These are phyloP conservation scores for Ceratobasidium sp. DNA, from an alignment of 1,284 basidiomycete species.

Conservation along the genomic window DNA sequence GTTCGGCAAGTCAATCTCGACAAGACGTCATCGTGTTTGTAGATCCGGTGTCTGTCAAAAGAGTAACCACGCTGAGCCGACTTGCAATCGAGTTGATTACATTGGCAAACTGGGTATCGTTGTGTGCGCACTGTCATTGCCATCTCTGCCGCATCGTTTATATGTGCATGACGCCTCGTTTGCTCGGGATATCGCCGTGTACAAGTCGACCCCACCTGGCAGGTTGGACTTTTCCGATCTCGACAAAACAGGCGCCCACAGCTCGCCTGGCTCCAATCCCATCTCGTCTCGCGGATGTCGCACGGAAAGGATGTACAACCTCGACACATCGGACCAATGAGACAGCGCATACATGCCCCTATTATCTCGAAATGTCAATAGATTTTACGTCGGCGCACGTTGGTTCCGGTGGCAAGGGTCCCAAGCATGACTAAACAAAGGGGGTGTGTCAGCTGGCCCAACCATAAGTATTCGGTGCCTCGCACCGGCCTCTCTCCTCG, in stretches of 20 bases:
- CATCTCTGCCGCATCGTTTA: not conserved
- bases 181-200: not conserved
- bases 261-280: not conserved
- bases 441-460: conserved; percentile 1
- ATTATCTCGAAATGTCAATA: not conserved
- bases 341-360: not conserved
- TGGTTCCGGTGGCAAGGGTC: conserved; percentile 6
- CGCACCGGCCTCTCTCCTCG: not conserved
- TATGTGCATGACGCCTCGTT: not conserved
- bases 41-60: no score
- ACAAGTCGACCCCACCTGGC: not conserved
- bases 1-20: no score
- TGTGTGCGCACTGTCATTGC: not conserved
- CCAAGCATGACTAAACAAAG: not conserved
- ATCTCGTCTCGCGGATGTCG: not conserved
- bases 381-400: not conserved
- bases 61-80: no score
- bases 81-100: not conserved
- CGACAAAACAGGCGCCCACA: not conserved
- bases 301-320: not conserved
- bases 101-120: not conserved
- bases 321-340: not conserved
- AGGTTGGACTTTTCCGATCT: not conserved
- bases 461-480: conserved; percentile 22
- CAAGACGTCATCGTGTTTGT: no score